phyloP scores from a whole-genome alignment of 75 land plant species.

The Ceratopteris richardii region DNA sequence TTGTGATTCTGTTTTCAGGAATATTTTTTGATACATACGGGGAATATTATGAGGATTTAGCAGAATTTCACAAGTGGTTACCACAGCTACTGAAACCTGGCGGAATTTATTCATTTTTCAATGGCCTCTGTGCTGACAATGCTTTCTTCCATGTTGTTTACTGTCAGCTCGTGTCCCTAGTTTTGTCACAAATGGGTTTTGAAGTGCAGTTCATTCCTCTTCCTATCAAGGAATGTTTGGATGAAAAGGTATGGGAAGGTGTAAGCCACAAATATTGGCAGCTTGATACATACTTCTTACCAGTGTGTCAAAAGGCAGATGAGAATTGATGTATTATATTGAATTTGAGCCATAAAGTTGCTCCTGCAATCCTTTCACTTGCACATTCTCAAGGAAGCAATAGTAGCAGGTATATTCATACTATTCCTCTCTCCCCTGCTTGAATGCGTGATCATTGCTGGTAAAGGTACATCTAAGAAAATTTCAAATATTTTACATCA shows the following conservation, averaged over 20 bases:
- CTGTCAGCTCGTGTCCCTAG: slow-evolving; percentile 83
- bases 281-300: slow-evolving; percentile 90
- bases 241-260: slow-evolving; percentile 81
- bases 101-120: slow-evolving; percentile 89
- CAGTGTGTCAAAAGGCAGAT: slow-evolving; percentile 57
- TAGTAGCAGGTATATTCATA: no score
- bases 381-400: no score
- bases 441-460: no score
- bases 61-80: slow-evolving; percentile 75
- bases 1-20: slow-evolving; percentile 30
- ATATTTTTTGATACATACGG: slow-evolving; percentile 97
- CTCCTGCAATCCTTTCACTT: no score
- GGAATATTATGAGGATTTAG: slow-evolving; percentile 89
- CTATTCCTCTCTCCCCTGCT: no score
- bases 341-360: no score
- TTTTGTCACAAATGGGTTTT: slow-evolving; percentile 73
- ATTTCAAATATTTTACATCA: no score
- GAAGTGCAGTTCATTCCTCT: slow-evolving; percentile 75
- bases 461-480: no score
- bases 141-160: slow-evolving; percentile 98
- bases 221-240: slow-evolving; percentile 90
- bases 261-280: slow-evolving; percentile 95
- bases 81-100: slow-evolving; percentile 79
- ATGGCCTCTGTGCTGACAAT: slow-evolving; percentile 91
- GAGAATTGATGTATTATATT: not conserved